A percentile compares a stretch with the other conserved stretches of the same genome.
Evolutionary conservation across 129 eudicot species (phyloP).

Genomic region (Ambrosia artemisiifolia): DNA sequence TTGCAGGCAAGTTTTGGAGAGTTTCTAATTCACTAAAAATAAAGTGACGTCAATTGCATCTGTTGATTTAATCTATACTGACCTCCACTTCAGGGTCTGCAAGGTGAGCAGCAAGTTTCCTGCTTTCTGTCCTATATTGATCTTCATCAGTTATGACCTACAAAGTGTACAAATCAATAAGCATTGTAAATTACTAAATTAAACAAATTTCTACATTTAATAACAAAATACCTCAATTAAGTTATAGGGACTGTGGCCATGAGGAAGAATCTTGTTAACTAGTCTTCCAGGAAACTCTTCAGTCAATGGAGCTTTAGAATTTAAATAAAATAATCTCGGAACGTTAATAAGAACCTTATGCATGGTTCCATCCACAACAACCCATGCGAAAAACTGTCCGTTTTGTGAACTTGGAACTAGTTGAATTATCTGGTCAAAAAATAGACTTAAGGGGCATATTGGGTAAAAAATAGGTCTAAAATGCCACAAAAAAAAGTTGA

Average conservation of each 20-base stretch:
- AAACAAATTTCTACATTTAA: background rate
- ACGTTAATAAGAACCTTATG: slow-evolving; percentile 69
- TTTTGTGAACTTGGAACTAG: slow-evolving; percentile 59
- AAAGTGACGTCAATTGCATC: background rate
- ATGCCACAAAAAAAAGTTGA: background rate
- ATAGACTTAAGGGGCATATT: background rate
- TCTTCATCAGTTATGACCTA: slow-evolving; percentile 85
- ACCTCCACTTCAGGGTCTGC: slow-evolving; percentile 99
- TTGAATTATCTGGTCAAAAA: slow-evolving; percentile 71
- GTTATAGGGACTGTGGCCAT: slow-evolving; percentile 78
- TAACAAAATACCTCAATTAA: slow-evolving; percentile 76
- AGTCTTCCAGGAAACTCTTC: slow-evolving; percentile 98
- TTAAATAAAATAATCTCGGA: slow-evolving; percentile 89
- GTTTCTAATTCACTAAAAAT: background rate
- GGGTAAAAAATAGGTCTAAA: background rate
- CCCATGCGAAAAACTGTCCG: slow-evolving; percentile 89
- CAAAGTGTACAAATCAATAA: background rate
- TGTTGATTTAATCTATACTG: slow-evolving; percentile 1
- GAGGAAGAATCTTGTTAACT: slow-evolving; percentile 90
- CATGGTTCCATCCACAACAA: slow-evolving; percentile 78
- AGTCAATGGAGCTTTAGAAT: slow-evolving; percentile 89
- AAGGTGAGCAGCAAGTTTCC: slow-evolving; percentile 84
- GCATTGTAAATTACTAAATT: background rate
- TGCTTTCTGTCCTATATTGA: slow-evolving; percentile 73
- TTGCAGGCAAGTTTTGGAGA: slow-evolving; percentile 5